Base-by-base conservation (phyloP, 192 early-diverging fungal species). In the Entomortierella lignicola region DNA sequence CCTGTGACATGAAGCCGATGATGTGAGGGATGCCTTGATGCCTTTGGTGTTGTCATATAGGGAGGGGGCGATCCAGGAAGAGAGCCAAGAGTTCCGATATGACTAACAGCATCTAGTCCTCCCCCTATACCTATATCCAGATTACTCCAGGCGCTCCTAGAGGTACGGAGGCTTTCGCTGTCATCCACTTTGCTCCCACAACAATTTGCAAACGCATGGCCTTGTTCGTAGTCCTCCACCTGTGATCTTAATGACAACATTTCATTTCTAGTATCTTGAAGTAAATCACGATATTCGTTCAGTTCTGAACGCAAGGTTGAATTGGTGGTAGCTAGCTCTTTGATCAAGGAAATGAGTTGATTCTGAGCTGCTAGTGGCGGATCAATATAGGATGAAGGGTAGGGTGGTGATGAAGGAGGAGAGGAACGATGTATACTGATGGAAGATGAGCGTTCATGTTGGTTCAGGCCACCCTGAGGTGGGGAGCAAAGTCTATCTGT, bases 321-420 rank as follows among this genome's bases (percentile, higher is more conserved):
- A 31, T 86, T 89, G 47, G 87, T 82, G 4, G 84, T 85, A 31
- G 84, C 85, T 10, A 89, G 71, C 59, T 89, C 85, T 66, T 86
- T 89, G 52, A 89, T 89, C 10, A 86, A 51, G 2, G 72, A 71
- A 6, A 86, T 84, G 20, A 89, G 75, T 67, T 89, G 85, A 41
- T 82, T 66, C 29, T 74, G 84, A 6, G 83, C 77, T 29, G 81
- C 81, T 7, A 73, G 68, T 25, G 77, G 82, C 20, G 75, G 69
- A 17, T 83, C 82, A 29, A 82, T 79, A 32, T 66, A 79, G 21
- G 75, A 79, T 17, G 75, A 70, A 15, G 68, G 67, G 26, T 79
- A 70, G 15, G 75, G 75, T 8, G 75, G 75, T 6, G 75, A 79
- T 18, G 75, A 70, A 0, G 75, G 70, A 0, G 73, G 75, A 7